phyloP scores from a whole-genome alignment of 495 filamentous ascomycete genomes.

The Penicillium soppii region DNA sequence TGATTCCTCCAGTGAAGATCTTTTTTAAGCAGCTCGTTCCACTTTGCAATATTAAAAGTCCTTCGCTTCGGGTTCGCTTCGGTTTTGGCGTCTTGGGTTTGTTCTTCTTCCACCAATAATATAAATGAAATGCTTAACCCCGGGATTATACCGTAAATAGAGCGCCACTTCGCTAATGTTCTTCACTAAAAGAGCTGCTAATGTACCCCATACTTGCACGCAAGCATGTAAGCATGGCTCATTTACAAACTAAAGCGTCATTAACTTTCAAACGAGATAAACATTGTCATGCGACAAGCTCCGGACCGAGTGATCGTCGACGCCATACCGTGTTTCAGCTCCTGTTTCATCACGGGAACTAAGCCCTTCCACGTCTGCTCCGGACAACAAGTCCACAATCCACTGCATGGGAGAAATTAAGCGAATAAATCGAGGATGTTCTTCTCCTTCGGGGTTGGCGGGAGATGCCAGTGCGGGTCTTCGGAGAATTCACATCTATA shows the following conservation, averaged over 20 bases:
- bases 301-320: no score
- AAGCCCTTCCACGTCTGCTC: neutral
- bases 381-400: neutral
- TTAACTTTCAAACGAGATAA: no score
- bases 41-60: conserved; percentile 13
- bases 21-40: neutral
- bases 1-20: no score
- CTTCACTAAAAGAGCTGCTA: no score
- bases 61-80: no score
- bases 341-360: neutral
- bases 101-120: conserved; percentile 21
- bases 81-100: no score
- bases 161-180: no score
- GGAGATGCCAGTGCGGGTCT: neutral
- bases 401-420: no score
- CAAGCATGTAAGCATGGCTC: no score
- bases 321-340: neutral
- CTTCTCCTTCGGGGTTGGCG: neutral
- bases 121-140: neutral
- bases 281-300: no score
- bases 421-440: neutral
- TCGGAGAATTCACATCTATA: neutral
- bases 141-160: neutral
- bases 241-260: no score
- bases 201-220: neutral